These are phyloP conservation scores for Xylaria polymorpha DNA, from an alignment of 2,329 filamentous ascomycete species.

Conservation along the genomic window DNA sequence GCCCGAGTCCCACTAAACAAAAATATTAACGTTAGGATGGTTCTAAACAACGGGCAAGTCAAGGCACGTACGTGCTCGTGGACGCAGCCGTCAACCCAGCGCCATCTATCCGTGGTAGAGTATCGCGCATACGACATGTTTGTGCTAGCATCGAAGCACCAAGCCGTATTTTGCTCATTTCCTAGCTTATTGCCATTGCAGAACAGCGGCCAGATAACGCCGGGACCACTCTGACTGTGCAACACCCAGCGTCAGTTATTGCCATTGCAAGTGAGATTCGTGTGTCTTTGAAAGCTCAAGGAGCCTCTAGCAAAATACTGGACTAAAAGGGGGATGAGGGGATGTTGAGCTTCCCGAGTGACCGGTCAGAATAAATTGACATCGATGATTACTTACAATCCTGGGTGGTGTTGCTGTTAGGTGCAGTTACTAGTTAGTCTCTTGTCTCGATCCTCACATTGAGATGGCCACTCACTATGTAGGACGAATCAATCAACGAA, in stretches of 20 bases:
- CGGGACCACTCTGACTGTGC: constrained; percentile 47
- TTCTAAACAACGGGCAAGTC: not conserved
- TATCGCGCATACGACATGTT: constrained; percentile 57
- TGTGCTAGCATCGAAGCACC: constrained; percentile 55
- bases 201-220: constrained; percentile 54
- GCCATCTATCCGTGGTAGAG: constrained; percentile 53
- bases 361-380: not conserved
- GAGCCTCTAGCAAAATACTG: not conserved
- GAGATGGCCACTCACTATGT: constrained; percentile 48
- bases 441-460: not conserved
- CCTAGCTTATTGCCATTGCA: constrained; percentile 53
- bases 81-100: constrained; percentile 56
- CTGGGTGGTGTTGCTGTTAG: constrained; percentile 54
- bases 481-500: constrained; percentile 54
- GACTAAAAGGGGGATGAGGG: not conserved
- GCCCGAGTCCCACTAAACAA: constrained; percentile 51
- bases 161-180: constrained; percentile 49
- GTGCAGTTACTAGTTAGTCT: constrained; percentile 4
- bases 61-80: constrained; percentile 54
- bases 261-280: not conserved
- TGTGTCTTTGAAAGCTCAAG: too few relatives aligned
- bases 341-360: too few relatives aligned
- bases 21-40: constrained; percentile 25
- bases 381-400: constrained; percentile 43
- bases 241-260: constrained; percentile 7